phyloP scores from a whole-genome alignment of 257 asterid species.

The Henckelia pumila region DNA sequence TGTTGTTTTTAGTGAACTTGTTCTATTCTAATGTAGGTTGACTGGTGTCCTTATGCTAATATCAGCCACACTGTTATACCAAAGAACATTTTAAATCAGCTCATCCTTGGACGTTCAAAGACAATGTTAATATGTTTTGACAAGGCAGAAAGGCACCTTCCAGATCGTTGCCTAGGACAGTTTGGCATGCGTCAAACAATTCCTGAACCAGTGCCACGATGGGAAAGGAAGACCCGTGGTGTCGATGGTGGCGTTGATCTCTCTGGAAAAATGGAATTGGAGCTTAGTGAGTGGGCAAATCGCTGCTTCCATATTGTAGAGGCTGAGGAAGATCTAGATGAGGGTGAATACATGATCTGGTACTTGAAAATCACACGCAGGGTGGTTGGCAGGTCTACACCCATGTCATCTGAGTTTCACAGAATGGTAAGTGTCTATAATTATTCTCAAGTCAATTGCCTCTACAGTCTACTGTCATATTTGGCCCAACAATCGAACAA shows the following conservation, averaged over 20 bases:
- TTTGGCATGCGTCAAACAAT: constrained; percentile 84
- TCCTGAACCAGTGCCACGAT: constrained; percentile 72
- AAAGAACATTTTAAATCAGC: constrained; percentile 62
- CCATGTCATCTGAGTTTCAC: constrained; percentile 87
- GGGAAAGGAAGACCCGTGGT: constrained; percentile 98
- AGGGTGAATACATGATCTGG: constrained; percentile 87
- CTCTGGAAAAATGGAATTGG: constrained; percentile 78
- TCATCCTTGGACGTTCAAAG: constrained; percentile 87
- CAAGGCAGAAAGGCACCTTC: constrained; percentile 96
- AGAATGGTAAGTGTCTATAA: constrained; percentile 61
- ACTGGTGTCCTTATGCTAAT: constrained; percentile 93
- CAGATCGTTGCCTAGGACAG: constrained; percentile 92
- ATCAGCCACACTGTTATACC: constrained; percentile 83
- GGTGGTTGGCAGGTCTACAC: constrained; percentile 81
- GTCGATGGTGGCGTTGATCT: constrained; percentile 94
- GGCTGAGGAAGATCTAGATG: constrained; percentile 82
- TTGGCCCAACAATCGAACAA: neutral
- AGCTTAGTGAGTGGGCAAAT: constrained; percentile 79
- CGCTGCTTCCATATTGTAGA: constrained; percentile 74
- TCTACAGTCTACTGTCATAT: neutral
- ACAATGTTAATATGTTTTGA: constrained; percentile 94
- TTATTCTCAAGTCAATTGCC: constrained; percentile 3
- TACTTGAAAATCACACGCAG: constrained; percentile 65
- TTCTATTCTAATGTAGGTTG: constrained; percentile 50
- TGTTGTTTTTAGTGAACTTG: constrained; percentile 9